These are phyloP conservation scores for Harringtonia lauricola DNA, from an alignment of 2,329 filamentous ascomycete species.

Conservation along the genomic window DNA sequence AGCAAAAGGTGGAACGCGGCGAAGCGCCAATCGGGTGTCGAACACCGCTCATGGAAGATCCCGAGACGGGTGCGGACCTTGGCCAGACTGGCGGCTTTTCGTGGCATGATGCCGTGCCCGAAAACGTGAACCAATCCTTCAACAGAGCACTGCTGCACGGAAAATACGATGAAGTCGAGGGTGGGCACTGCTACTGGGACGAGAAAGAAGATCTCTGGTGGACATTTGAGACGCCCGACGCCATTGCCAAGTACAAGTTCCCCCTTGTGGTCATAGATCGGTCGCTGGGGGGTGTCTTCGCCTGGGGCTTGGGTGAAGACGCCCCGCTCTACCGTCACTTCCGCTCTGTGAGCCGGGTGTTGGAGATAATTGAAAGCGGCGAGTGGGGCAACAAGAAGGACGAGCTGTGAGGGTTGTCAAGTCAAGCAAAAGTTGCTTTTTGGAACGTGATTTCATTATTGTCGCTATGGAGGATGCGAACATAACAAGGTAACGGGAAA, in stretches of 20 bases:
- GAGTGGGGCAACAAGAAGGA: slow-evolving; percentile 7
- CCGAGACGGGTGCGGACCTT: slow-evolving; percentile 46
- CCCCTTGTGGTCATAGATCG: slow-evolving; percentile 42
- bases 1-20: background rate
- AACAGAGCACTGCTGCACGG: slow-evolving; percentile 39
- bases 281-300: slow-evolving; percentile 59
- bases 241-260: slow-evolving; percentile 50
- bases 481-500: too few relatives aligned
- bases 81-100: slow-evolving; percentile 43
- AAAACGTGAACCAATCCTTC: slow-evolving; percentile 46
- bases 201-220: slow-evolving; percentile 49
- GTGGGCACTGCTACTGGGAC: slow-evolving; percentile 63
- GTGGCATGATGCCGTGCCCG: slow-evolving; percentile 43
- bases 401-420: slow-evolving; percentile 15
- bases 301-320: slow-evolving; percentile 66
- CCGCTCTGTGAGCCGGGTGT: slow-evolving; percentile 18
- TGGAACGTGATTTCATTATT: too few relatives aligned
- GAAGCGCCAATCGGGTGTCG: slow-evolving; percentile 42
- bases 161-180: slow-evolving; percentile 41
- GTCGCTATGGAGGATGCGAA: too few relatives aligned
- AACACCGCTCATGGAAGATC: slow-evolving; percentile 47
- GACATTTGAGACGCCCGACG: slow-evolving; percentile 57
- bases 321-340: slow-evolving; percentile 31
- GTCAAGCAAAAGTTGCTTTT: too few relatives aligned
- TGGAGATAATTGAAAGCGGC: slow-evolving; percentile 9